phyloP scores from a whole-genome alignment of 192 early-diverging fungal genomes.

The Martensiomyces pterosporus region DNA sequence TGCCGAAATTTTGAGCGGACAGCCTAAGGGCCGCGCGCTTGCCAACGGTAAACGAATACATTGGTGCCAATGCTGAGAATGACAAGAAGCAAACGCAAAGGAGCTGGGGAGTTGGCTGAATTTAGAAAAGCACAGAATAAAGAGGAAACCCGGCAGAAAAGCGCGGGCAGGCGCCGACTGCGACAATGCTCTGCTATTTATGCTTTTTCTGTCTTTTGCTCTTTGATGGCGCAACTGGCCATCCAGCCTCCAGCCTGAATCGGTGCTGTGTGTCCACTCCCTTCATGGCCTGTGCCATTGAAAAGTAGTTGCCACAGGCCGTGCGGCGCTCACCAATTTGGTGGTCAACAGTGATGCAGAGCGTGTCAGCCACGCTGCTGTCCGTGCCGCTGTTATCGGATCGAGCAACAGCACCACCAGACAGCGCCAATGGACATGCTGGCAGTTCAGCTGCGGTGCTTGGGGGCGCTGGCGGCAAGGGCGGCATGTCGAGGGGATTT shows the following conservation, averaged over 20 bases:
- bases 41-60: neutral
- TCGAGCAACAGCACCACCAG: too few species aligned
- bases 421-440: neutral
- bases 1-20: neutral
- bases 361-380: neutral
- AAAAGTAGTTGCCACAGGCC: conserved; percentile 11
- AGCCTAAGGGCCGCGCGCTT: neutral
- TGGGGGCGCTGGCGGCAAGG: neutral
- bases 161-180: too few species aligned
- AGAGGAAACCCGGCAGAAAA: too few species aligned
- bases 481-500: neutral
- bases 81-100: neutral
- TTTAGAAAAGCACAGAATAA: too few species aligned
- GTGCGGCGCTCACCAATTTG: conserved; percentile 23
- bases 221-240: conserved; percentile 8
- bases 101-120: too few species aligned
- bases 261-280: conserved; percentile 19
- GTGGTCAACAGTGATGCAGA: conserved; percentile 6
- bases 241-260: conserved; percentile 9
- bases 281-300: conserved; percentile 23
- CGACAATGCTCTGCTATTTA: neutral
- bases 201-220: neutral
- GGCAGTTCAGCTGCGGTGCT: too few species aligned
- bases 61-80: neutral
- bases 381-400: too few species aligned